These are phyloP conservation scores for Teunomyces kruisii DNA, from an alignment of 805 yeast genomes.

Conservation along the genomic window DNA sequence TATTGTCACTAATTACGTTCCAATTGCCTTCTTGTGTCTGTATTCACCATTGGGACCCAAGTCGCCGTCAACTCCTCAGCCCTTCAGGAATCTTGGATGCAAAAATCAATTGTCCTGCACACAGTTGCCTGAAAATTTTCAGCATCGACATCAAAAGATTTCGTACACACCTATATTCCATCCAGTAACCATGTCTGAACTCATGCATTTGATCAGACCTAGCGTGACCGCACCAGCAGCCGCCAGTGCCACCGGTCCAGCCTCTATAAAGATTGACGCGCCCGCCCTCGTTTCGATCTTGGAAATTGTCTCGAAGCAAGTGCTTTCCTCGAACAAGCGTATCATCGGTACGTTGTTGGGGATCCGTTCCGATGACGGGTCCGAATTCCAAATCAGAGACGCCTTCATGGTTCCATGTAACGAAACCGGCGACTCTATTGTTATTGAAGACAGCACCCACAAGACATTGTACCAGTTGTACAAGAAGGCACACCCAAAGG, in stretches of 20 bases:
- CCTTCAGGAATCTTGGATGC: too few species aligned
- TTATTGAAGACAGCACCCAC: slow-evolving; percentile 76
- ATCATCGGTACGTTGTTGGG: slow-evolving; percentile 84
- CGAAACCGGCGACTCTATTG: slow-evolving; percentile 72
- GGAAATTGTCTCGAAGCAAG: slow-evolving; percentile 63
- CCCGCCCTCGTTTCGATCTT: slow-evolving; percentile 75
- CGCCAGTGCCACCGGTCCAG: slow-evolving; percentile 46
- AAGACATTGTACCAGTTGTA: slow-evolving; percentile 66
- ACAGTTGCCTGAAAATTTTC: slow-evolving; percentile 3
- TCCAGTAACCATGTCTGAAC: slow-evolving; percentile 23
- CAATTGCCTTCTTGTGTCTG: too few species aligned
- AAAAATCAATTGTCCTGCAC: neutral
- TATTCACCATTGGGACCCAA: too few species aligned
- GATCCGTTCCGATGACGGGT: slow-evolving; percentile 78
- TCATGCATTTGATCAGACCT: slow-evolving; percentile 52
- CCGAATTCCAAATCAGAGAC: slow-evolving; percentile 67
- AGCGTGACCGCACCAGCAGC: slow-evolving; percentile 48
- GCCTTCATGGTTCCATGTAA: slow-evolving; percentile 79
- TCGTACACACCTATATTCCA: neutral
- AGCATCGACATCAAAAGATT: neutral
- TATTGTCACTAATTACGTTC: too few species aligned
- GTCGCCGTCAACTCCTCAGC: too few species aligned
- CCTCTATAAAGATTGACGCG: slow-evolving; percentile 58
- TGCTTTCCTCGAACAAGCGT: slow-evolving; percentile 45
- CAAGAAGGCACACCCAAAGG: slow-evolving; percentile 77